Evolutionary conservation across 768 basidiomycete species (phyloP).

Genomic region (Rhizopogon salebrosus): DNA sequence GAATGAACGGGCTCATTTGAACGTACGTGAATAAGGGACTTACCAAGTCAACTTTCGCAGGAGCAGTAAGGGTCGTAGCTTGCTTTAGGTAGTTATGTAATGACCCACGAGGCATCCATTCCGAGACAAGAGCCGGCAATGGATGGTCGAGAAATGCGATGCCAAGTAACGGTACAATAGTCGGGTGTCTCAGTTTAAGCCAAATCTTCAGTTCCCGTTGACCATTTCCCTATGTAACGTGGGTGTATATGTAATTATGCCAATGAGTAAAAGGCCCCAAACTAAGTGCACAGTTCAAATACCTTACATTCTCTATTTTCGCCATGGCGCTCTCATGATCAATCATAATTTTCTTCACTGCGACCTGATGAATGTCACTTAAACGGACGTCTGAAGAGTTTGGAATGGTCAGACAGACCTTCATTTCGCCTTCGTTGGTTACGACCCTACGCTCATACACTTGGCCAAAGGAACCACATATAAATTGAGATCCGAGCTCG

Average conservation of each 20-base stretch:
- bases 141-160: neutral
- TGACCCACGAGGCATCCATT: neutral
- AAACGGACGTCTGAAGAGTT: neutral
- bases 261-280: too few relatives aligned
- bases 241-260: too few relatives aligned
- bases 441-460: neutral
- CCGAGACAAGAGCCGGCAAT: neutral
- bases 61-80: too few relatives aligned
- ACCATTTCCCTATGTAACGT: slow-evolving; percentile 6
- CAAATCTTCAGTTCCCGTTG: slow-evolving; percentile 16
- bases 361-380: neutral
- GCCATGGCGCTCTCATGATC: neutral
- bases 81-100: neutral
- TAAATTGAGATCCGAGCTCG: neutral
- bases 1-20: neutral
- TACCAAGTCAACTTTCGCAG: neutral
- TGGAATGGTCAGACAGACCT: neutral
- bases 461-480: slow-evolving; percentile 1
- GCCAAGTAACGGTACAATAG: slow-evolving; percentile 15
- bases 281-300: too few relatives aligned
- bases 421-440: neutral
- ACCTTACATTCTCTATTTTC: too few relatives aligned
- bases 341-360: neutral
- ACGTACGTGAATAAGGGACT: neutral
- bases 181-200: slow-evolving; percentile 11